Base-by-base conservation (phyloP, 495 filamentous ascomycete genomes). In the Penicillium samsonianum region DNA sequence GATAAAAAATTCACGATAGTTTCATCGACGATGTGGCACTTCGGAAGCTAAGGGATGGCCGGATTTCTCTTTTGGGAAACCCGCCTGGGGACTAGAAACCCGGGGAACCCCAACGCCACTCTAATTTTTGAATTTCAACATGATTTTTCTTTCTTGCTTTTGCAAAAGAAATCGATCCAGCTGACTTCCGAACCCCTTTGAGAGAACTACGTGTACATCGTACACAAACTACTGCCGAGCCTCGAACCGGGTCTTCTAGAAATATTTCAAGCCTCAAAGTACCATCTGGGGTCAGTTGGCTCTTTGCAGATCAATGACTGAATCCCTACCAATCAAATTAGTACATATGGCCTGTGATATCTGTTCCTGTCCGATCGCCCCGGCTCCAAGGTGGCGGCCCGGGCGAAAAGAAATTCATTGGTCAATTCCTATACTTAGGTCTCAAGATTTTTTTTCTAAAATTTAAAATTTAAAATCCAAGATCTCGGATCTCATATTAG, bases 101-200 rank as follows among this genome's bases (percentile, higher is more conserved):
- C 40, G 40, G 52, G 53, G 53, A 47, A 38, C 28, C 17, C 25
- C 25, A 45, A 55, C 53, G 53, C 53, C 53, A 55, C 53, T 46
- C 25, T 19, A 22, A 40, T 43, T 43, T 42, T 30, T 25, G 9
- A 1, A 20, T 25, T 5, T 20, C 11, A n/a, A 22, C 12, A n/a
- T 35, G 22, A 37, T 44, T 43, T 35, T 22, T 31, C 5, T 19
- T 22, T 19, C 31, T 33, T 42, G 2, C 11, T 42, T 26, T 52
- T 42, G 14, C 7, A 11, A 11, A 22, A 14, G 19, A 7, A n/a
- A 10, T 31, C 0, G 3, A 35, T 19, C 10, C 42, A 55, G 53
- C 22, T 55, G 53, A 55, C 42, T 31, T 35, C 5, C 11, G 2
- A 20, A 19, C 4, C 30, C 31, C 31, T 33, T 22, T 40, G 22